Percentiles rank a stretch among this genome's conserved stretches.
These are phyloP conservation scores for Wickerhamiella siamensis DNA, from an alignment of 805 yeast genomes.

Conservation along the genomic window DNA sequence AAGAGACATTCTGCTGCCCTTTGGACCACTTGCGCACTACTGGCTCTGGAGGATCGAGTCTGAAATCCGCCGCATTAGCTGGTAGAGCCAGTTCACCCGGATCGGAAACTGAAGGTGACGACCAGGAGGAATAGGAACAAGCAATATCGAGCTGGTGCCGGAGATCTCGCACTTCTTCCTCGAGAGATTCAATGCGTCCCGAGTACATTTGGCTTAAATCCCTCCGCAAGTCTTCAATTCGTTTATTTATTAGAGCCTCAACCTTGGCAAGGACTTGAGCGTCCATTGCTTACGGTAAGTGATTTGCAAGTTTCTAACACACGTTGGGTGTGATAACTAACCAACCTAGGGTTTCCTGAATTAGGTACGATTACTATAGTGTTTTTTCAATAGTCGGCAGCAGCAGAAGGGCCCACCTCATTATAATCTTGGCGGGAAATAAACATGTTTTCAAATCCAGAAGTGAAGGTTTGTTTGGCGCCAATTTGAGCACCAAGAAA, in stretches of 20 bases:
- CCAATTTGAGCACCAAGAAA: constrained; percentile 82
- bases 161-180: not conserved
- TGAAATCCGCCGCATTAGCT: not conserved
- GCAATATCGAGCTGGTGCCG: not conserved
- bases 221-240: not conserved
- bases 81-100: not conserved
- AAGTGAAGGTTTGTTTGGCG: constrained; percentile 69
- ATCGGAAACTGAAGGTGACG: not conserved
- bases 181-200: not conserved
- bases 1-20: not conserved
- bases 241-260: not conserved
- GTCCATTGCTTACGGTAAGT: too few species aligned
- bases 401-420: constrained; percentile 55
- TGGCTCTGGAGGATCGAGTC: not conserved
- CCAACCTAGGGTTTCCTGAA: not conserved
- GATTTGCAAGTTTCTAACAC: too few species aligned
- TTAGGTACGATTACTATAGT: too few species aligned
- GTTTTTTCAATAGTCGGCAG: not conserved
- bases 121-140: not conserved
- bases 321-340: not conserved
- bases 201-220: not conserved
- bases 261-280: not conserved
- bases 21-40: not conserved
- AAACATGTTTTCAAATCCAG: constrained; percentile 45
- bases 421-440: constrained; percentile 57